phyloP scores from a whole-genome alignment of 257 asterid species.

The Anisodus tanguticus region DNA sequence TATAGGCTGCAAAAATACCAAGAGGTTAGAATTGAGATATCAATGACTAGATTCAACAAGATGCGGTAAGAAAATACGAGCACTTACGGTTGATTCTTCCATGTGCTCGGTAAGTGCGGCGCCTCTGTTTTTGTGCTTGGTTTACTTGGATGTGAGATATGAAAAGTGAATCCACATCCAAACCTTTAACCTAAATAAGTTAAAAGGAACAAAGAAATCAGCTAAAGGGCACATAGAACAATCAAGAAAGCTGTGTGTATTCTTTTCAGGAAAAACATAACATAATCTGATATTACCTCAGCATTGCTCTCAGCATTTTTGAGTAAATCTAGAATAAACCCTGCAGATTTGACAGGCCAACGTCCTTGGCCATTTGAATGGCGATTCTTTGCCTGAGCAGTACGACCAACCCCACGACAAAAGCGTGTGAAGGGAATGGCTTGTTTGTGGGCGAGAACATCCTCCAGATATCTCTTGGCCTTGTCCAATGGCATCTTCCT shows the following conservation, averaged over 20 bases:
- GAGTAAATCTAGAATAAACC: slow-evolving; percentile 65
- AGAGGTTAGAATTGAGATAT: neutral
- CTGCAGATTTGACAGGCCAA: slow-evolving; percentile 81
- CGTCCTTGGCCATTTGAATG: slow-evolving; percentile 80
- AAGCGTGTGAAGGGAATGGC: slow-evolving; percentile 78
- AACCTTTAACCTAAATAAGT: slow-evolving; percentile 60
- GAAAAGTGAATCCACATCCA: slow-evolving; percentile 75
- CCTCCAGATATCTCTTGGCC: slow-evolving; percentile 70
- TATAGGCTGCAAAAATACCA: slow-evolving; percentile 46
- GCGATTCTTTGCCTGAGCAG: slow-evolving; percentile 76
- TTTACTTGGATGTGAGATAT: slow-evolving; percentile 79
- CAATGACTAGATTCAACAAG: neutral
- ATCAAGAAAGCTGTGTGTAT: neutral
- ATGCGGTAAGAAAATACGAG: neutral
- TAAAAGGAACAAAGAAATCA: neutral
- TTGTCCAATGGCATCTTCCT: slow-evolving; percentile 59
- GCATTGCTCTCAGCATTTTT: slow-evolving; percentile 84
- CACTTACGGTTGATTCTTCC: slow-evolving; percentile 74
- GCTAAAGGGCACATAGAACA: neutral
- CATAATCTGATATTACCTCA: slow-evolving; percentile 43
- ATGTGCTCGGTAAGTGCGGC: slow-evolving; percentile 80
- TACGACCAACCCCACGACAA: slow-evolving; percentile 75
- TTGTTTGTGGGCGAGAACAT: slow-evolving; percentile 70
- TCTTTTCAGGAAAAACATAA: neutral
- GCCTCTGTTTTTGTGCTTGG: slow-evolving; percentile 76